Percentiles rank a stretch among this genome's conserved stretches.
Evolutionary conservation across 2,329 filamentous ascomycete species (phyloP).

Genomic region (Sporothrix mexicana): DNA sequence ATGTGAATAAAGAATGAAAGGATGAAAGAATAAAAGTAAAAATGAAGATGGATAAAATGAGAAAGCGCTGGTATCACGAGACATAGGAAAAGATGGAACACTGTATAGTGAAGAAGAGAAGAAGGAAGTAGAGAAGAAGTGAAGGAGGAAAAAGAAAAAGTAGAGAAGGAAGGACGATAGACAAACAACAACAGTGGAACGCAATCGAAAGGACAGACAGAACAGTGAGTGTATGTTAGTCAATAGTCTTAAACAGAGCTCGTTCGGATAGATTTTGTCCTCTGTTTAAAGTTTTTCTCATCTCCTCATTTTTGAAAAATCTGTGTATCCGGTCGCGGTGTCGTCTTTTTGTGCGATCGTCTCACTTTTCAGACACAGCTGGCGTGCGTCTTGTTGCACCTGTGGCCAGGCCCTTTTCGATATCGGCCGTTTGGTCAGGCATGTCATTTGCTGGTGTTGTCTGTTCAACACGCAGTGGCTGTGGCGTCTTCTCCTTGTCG

Average conservation of each 20-base stretch:
- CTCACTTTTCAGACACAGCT: constrained; percentile 1
- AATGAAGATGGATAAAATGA: not conserved
- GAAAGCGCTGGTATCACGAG: constrained; percentile 20
- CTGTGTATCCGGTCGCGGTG: not conserved
- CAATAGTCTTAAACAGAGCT: not conserved
- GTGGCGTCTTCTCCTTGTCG: not conserved
- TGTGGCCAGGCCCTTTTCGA: constrained; percentile 8
- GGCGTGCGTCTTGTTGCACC: constrained; percentile 7
- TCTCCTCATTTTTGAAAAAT: not conserved
- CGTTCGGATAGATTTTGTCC: not conserved
- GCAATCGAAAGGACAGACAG: not conserved
- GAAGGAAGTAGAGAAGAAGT: no score
- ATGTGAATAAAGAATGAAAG: not conserved
- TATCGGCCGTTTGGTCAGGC: not conserved
- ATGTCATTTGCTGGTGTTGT: not conserved
- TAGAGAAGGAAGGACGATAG: not conserved
- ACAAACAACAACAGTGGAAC: not conserved
- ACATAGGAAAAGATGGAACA: not conserved
- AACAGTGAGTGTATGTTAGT: not conserved
- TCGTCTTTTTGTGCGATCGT: not conserved
- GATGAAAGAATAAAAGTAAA: not conserved
- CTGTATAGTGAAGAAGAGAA: not conserved
- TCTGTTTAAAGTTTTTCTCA: not conserved
- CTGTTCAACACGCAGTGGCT: not conserved
- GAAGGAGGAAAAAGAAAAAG: not conserved